Conservation (phyloP, 2,329 filamentous ascomycete genomes). For the Pestalotiopsis sp. region DNA sequence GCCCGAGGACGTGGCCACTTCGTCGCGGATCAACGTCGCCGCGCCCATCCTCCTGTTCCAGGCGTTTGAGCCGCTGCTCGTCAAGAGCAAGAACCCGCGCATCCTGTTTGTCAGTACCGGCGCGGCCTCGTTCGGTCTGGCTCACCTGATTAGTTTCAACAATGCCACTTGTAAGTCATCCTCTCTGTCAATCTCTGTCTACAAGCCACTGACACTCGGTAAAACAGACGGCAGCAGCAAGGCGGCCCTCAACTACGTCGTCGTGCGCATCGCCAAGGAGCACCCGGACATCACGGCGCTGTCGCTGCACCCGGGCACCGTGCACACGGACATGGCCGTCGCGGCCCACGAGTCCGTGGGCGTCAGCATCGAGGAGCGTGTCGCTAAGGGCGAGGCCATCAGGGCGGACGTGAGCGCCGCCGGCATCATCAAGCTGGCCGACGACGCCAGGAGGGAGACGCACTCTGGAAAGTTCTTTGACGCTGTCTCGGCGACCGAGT, state of each 20-base stretch:
- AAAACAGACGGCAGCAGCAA: not conserved
- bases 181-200: too few relatives aligned
- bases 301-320: conserved; percentile 18
- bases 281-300: conserved; percentile 19
- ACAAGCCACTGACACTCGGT: too few relatives aligned
- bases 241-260: conserved; percentile 4
- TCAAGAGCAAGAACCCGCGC: conserved; percentile 30
- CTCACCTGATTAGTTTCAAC: conserved; percentile 19
- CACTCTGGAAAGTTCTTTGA: conserved; percentile 13
- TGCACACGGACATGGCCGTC: not conserved
- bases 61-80: conserved; percentile 33
- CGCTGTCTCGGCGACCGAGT: not conserved
- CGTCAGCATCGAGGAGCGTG: conserved; percentile 18
- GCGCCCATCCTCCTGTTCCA: conserved; percentile 34
- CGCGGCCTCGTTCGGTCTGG: conserved; percentile 25
- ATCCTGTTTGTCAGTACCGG: conserved; percentile 34
- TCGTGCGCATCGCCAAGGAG: conserved; percentile 18
- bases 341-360: not conserved
- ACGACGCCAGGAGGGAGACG: conserved; percentile 4
- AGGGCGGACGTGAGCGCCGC: conserved; percentile 21
- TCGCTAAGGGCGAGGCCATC: conserved; percentile 20
- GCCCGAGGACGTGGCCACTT: conserved; percentile 26
- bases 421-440: conserved; percentile 20
- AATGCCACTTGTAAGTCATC: conserved; percentile 16
- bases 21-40: conserved; percentile 31